Conservation (phyloP, 352 stramenopile genomes). For the Globisporangium ultimum region DNA sequence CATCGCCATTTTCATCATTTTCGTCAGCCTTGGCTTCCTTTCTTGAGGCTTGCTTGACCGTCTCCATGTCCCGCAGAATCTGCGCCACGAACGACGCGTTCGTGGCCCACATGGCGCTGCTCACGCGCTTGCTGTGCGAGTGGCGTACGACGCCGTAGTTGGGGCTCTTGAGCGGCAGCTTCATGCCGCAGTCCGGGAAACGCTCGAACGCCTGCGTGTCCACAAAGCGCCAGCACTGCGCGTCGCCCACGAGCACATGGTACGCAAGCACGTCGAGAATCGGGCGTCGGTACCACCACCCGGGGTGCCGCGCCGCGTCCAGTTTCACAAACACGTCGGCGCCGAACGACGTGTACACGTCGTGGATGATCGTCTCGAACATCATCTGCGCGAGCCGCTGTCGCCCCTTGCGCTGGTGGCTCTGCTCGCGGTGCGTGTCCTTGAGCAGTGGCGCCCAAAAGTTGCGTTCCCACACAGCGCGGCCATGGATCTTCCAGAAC, state of each 20-base stretch:
- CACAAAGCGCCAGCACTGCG: conserved; percentile 34
- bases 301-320: conserved; percentile 34
- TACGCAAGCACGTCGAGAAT: conserved; percentile 33
- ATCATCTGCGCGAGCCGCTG: conserved; percentile 28
- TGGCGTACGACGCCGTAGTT: conserved; percentile 24
- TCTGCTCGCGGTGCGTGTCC: conserved; percentile 8
- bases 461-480: conserved; percentile 47
- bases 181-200: conserved; percentile 43
- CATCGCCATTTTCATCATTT: not conserved
- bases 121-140: not conserved
- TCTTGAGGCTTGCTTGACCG: not conserved
- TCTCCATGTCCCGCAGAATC: conserved; percentile 2
- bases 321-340: conserved; percentile 41
- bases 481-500: conserved; percentile 38
- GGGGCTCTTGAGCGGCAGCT: conserved; percentile 27
- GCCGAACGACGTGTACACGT: conserved; percentile 29
- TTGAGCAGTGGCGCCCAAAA: conserved; percentile 37
- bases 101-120: conserved; percentile 2
- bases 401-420: conserved; percentile 24
- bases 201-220: conserved; percentile 23
- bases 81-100: not conserved
- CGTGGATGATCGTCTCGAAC: conserved; percentile 33
- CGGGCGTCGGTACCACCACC: conserved; percentile 49
- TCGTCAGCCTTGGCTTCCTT: not conserved
- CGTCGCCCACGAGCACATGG: conserved; percentile 22